Base-by-base conservation (phyloP, 2,329 filamentous ascomycete genomes). In the Aspergillus tubingensis region DNA sequence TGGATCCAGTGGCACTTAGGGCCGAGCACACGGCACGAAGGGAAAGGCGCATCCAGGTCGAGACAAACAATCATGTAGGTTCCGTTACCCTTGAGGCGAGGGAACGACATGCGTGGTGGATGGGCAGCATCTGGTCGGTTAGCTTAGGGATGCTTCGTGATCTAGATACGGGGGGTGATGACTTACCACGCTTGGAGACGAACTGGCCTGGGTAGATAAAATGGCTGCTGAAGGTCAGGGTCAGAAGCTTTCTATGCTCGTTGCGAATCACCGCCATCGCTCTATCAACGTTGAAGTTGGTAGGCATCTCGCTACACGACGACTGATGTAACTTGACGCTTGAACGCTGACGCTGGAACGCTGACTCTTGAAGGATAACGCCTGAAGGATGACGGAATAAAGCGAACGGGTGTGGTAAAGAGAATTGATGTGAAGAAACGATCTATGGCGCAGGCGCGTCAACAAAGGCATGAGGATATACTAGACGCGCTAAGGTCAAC, bases 1-100 rank as follows among this genome's bases (percentile, higher is more conserved):
- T 57, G 54, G 3, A 57, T 27, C 54, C 54, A 57, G 30, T 51
- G 54, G n/a, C 50, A 13, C 8, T 39, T 30, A 2, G 43, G 54
- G 15, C 54, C 23, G 2, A 57, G 19, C 5, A 39, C 3, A 6
- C 25, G 39, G 21, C 36, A 41, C 0, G 44, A 49, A 5, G 44
- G n/a, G 8, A 41, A 57, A 0, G 54, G 54, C 2, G 43, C 54
- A 8, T 57, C 54, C 0, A 57, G 44, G 6, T 57, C 54, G 3
- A 57, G 54, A 8, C 32, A 38, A 3, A 57, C 43, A 0, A 41
- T 27, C 27, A 50, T 50, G 15, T 57, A 57, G 23, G 38, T 49
- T 44, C 44, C 17, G 13, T 38, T 17, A 2, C 36, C 19, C 21
- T 54, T 43, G 10, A 43, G 38, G 3, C 23, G 21, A 8, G 10